Percentiles rank a stretch among this genome's conserved stretches.
Evolutionary conservation across 2,329 filamentous ascomycete genomes (phyloP).

Genomic region (Daldinia sp.): DNA sequence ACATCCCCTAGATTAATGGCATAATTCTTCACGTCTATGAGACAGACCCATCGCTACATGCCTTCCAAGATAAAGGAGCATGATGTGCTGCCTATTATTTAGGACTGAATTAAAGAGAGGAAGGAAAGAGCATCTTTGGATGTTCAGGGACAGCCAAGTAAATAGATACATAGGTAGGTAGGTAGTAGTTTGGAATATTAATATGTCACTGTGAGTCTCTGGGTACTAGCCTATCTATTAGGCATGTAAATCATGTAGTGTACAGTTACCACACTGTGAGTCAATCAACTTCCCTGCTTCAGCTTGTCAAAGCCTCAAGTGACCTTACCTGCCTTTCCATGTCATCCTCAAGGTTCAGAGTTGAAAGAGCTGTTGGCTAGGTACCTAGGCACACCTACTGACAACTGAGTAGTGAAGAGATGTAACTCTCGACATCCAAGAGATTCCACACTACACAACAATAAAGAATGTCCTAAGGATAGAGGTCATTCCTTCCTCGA

Average conservation of each 20-base stretch:
- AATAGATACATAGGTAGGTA: too few species aligned
- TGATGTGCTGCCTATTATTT: not conserved
- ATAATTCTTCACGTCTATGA: not conserved
- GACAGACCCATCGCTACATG: not conserved
- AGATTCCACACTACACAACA: not conserved
- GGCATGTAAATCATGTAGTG: not conserved
- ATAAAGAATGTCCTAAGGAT: not conserved
- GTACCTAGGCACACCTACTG: not conserved
- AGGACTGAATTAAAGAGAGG: not conserved
- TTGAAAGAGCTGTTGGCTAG: not conserved
- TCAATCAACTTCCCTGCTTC: not conserved
- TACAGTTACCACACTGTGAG: not conserved
- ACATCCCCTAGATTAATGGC: not conserved
- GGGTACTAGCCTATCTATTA: not conserved
- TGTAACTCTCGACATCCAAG: not conserved
- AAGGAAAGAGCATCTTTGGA: not conserved
- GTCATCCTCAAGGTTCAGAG: not conserved
- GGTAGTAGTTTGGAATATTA: too few species aligned
- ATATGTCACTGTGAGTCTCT: not conserved
- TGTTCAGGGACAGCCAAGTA: too few species aligned
- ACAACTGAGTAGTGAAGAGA: not conserved
- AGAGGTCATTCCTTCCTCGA: not conserved
- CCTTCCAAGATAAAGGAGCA: not conserved
- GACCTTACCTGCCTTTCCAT: not conserved
- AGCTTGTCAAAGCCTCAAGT: not conserved